A percentile compares a stretch with the other conserved stretches of the same genome.
Conservation (phyloP, 2,329 filamentous ascomycete species). For the Talaromyces verruculosus region DNA sequence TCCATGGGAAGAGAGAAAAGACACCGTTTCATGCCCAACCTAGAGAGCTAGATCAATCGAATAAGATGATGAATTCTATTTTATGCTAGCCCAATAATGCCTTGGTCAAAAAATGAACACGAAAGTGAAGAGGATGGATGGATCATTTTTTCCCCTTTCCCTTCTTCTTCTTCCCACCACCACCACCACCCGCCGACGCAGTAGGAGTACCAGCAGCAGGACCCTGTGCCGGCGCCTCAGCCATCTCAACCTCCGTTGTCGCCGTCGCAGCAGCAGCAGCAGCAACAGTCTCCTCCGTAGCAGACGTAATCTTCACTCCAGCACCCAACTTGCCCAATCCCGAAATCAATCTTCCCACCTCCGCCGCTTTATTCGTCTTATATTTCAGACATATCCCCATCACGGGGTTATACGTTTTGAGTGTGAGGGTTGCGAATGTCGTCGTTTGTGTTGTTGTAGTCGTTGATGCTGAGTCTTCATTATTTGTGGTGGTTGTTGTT, state of each 20-base stretch:
- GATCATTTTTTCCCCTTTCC: slow-evolving; percentile 68
- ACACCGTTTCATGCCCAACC: background rate
- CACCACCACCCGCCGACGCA: slow-evolving; percentile 25
- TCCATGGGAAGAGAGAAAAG: background rate
- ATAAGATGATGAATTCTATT: background rate
- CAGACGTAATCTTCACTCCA: slow-evolving; percentile 61
- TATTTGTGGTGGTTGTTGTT: background rate
- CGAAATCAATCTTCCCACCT: slow-evolving; percentile 79
- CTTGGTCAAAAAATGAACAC: background rate
- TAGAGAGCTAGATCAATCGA: background rate
- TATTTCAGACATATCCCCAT: slow-evolving; percentile 87
- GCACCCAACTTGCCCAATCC: slow-evolving; percentile 74
- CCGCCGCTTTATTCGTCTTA: slow-evolving; percentile 83
- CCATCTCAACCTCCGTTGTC: slow-evolving; percentile 35
- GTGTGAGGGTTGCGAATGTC: slow-evolving; percentile 62
- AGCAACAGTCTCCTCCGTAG: slow-evolving; percentile 49
- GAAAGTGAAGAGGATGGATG: background rate
- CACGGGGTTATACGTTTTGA: slow-evolving; percentile 86
- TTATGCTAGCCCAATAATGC: background rate
- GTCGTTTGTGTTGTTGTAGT: slow-evolving; percentile 19
- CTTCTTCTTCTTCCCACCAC: slow-evolving; percentile 59
- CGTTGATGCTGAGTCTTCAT: background rate
- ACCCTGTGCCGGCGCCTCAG: slow-evolving; percentile 26
- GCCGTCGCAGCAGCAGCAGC: slow-evolving; percentile 42
- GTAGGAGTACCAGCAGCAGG: slow-evolving; percentile 26